Evolutionary conservation across 2,329 filamentous ascomycete genomes (phyloP).

Genomic region (Pseudogymnoascus destructans): DNA sequence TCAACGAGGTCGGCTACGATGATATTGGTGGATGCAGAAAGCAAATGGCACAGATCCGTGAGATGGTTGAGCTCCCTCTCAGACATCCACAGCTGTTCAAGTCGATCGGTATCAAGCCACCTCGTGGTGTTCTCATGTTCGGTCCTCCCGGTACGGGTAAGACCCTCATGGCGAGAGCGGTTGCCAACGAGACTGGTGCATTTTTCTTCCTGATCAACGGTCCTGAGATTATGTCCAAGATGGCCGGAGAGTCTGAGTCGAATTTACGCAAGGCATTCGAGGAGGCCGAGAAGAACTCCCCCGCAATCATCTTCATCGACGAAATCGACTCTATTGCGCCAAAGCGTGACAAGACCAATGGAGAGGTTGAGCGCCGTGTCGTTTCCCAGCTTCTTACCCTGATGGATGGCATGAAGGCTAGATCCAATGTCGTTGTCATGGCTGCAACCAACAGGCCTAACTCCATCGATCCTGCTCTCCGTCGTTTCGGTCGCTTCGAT

Average conservation of each 20-base stretch:
- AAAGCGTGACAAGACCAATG: constrained; percentile 99
- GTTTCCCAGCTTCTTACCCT: constrained; percentile 93
- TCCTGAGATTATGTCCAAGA: constrained; percentile 99
- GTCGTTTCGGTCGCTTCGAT: constrained; percentile 97
- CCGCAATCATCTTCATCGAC: constrained; percentile 98
- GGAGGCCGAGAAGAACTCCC: constrained; percentile 98
- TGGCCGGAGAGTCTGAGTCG: constrained; percentile 98
- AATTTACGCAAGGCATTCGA: constrained; percentile 98
- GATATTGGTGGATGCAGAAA: constrained; percentile 99
- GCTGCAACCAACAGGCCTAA: constrained; percentile 97
- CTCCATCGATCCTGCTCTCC: constrained; percentile 94
- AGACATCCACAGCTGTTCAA: constrained; percentile 98
- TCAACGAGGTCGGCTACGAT: constrained; percentile 98
- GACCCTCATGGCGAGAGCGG: constrained; percentile 95
- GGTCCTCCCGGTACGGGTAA: constrained; percentile 98
- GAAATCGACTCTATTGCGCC: constrained; percentile 98
- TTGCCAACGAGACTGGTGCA: constrained; percentile 95
- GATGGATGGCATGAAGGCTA: constrained; percentile 99
- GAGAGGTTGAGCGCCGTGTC: constrained; percentile 95
- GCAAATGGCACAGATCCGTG: constrained; percentile 99
- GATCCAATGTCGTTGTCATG: constrained; percentile 98
- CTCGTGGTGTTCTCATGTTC: constrained; percentile 91
- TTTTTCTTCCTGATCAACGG: constrained; percentile 99
- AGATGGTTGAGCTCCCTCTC: constrained; percentile 93
- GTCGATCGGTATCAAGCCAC: constrained; percentile 99